Evolutionary conservation across 768 basidiomycete species (phyloP), one percentile per base, ranked within the genome.

Genomic region (Pulveroboletus sp.): DNA sequence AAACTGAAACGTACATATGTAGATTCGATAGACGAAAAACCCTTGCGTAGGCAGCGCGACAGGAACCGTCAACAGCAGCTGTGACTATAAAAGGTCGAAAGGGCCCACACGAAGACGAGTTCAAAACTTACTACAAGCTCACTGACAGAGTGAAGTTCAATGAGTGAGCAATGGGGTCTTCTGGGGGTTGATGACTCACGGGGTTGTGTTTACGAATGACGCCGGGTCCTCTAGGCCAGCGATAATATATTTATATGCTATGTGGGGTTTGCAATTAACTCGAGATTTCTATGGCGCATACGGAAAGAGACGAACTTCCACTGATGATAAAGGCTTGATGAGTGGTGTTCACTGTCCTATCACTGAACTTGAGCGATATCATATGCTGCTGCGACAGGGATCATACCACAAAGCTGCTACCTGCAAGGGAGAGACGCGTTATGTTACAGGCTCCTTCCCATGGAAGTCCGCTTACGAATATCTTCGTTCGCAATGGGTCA

Each of bases 11-110:
- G 19, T 26, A 59, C 57, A 48, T 19, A 22, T 0, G 2, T 60
- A 59, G 36, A 59, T 37, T 39, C 57, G 53, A 26, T 56, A 22
- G 11, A 60, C 36, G 27, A 59, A 51, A 35, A 37, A 59, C 0
- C 49, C 53, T 29, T 60, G 57, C 0, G 49, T 36, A 17, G 14
- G 19, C 16, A 45, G 19, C 3, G 58, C 9, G 20, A 36, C 13
- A 1, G 10, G 12, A 30, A 59, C 57, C 36, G 42, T 40, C 10
- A 40, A 4, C 2, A 57, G 8, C 1, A 51, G 7, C 46, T 46
- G 32, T 1, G 41, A 2, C 57, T 59, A 22, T 11, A n/a, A 43
- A 22, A 2, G 35, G 13, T 59, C 27, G 40, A 22, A 35, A 10
- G 13, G 23, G n/a, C n/a, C 5, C 1, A 14, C 32, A 4, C 22